Evolutionary conservation across 2,329 filamentous ascomycete species (phyloP).

Genomic region (Hypoxylon sp.): DNA sequence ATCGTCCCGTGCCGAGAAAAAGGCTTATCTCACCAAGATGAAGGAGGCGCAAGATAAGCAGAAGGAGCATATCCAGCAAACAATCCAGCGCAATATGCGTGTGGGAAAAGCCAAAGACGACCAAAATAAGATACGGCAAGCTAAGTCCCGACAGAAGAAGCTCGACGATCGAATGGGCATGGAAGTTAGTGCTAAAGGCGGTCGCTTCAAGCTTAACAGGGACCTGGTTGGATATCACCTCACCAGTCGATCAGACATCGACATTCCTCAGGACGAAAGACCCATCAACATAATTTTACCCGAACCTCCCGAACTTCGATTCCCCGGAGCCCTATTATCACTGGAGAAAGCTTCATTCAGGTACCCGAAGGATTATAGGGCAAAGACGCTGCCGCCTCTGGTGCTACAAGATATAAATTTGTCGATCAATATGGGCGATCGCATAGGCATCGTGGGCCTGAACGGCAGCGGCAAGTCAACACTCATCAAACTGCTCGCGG

Average conservation of each 20-base stretch:
- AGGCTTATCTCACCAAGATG: conserved; percentile 76
- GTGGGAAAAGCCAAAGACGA: conserved; percentile 82
- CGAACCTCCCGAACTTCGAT: conserved; percentile 75
- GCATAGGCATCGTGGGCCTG: conserved; percentile 80
- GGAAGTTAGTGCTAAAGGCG: conserved; percentile 76
- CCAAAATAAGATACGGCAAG: conserved; percentile 87
- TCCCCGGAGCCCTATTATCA: conserved; percentile 78
- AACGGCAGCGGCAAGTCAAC: conserved; percentile 89
- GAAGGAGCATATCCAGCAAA: conserved; percentile 82
- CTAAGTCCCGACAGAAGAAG: conserved; percentile 85
- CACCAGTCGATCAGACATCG: conserved; percentile 73
- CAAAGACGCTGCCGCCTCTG: conserved; percentile 52
- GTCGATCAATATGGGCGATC: conserved; percentile 77
- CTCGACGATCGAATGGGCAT: conserved; percentile 84
- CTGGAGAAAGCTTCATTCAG: conserved; percentile 76
- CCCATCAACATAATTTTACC: conserved; percentile 69
- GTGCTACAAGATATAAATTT: conserved; percentile 74
- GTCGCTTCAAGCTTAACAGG: conserved; percentile 83
- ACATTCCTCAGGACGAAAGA: conserved; percentile 73
- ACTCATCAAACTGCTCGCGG: conserved; percentile 77
- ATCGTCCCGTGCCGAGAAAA: conserved; percentile 73
- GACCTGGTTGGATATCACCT: conserved; percentile 74
- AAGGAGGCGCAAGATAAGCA: conserved; percentile 86
- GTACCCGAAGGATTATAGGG: conserved; percentile 59
- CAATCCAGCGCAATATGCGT: conserved; percentile 79